Percentiles rank a stretch among this genome's conserved stretches.
phyloP scores from a whole-genome alignment of 2,329 filamentous ascomycete species.

The Fusarium papillatum region DNA sequence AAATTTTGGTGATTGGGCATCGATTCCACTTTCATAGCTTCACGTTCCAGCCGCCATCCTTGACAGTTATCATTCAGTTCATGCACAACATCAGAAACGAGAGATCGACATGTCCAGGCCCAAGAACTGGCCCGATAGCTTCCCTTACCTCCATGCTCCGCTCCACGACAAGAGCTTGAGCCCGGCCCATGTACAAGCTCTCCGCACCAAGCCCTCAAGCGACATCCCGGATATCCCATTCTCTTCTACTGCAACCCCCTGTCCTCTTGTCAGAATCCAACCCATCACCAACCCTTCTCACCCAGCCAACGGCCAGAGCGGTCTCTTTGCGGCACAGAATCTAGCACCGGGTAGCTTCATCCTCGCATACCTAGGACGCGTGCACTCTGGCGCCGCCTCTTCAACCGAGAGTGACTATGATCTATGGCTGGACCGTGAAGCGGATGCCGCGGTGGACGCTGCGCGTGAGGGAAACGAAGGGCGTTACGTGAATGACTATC shows the following conservation, averaged over 20 bases:
- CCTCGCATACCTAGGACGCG: constrained; percentile 72
- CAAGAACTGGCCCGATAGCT: constrained; percentile 68
- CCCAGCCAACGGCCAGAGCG: constrained; percentile 70
- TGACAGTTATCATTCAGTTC: background rate
- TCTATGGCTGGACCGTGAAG: constrained; percentile 71
- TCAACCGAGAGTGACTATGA: constrained; percentile 67
- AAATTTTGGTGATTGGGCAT: background rate
- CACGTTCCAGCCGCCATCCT: background rate
- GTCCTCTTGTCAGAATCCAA: constrained; percentile 65
- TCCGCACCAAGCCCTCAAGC: constrained; percentile 50
- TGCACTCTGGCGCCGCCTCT: constrained; percentile 59
- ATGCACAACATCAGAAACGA: background rate
- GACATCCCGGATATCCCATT: constrained; percentile 41
- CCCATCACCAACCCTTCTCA: constrained; percentile 64
- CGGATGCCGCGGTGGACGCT: constrained; percentile 72
- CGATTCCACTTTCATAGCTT: background rate
- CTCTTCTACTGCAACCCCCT: constrained; percentile 57
- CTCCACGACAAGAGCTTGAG: constrained; percentile 61
- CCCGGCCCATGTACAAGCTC: constrained; percentile 53
- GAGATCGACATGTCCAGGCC: constrained; percentile 53
- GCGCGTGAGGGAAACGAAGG: constrained; percentile 71
- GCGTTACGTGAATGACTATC: constrained; percentile 76
- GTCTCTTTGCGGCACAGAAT: constrained; percentile 70
- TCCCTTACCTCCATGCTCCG: constrained; percentile 67
- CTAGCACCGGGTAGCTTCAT: constrained; percentile 69